Evolutionary conservation across 345 rosid species (phyloP), one percentile per base, ranked within the genome.

Genomic region (Leavenworthia alabamica): DNA sequence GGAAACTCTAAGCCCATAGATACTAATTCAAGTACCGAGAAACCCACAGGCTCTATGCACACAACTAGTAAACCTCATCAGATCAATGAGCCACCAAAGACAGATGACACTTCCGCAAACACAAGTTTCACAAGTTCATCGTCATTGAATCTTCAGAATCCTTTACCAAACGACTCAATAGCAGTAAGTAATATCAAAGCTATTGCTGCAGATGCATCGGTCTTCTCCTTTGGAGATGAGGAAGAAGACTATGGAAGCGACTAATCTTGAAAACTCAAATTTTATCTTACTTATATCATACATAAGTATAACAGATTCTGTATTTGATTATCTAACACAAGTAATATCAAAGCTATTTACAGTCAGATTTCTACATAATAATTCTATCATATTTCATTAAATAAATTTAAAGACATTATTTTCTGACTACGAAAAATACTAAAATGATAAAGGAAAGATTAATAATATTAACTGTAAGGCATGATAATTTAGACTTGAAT

Each of bases 201-300:
- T 50, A 85, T 86, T 37, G 96, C 97, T 42, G 96, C 98, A 14
- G 97, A 86, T 51, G 89, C 94, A 11, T 92, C 91, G 0, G 95
- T 92, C 32, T 92, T 91, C 66, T 76, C 81, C 22, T 88, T 91
- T 24, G 98, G 96, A 46, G 92, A 91, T 24, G 94, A 88, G 3
- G 96, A 90, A 48, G 92, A 90, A 7, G 97, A 90, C 59, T 84
- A 72, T 12, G 90, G 83, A 64, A 91, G 96, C 29, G 95, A 86
- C 19, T 69, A 39, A 68, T 36, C 20, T 20, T 27, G 14, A n/a
- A 40, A 26, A 49, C 0, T 40, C 60, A 27, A 27, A 7, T 4
- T 14, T 35, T 9, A 27, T 26, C 20, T 39, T 15, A 17, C 0
- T 28, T 6, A 23, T 6, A 23, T 37, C 4, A 11, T 31, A 51